Base-by-base conservation (phyloP, 2,329 filamentous ascomycete species). In the Alternaria sp. region DNA sequence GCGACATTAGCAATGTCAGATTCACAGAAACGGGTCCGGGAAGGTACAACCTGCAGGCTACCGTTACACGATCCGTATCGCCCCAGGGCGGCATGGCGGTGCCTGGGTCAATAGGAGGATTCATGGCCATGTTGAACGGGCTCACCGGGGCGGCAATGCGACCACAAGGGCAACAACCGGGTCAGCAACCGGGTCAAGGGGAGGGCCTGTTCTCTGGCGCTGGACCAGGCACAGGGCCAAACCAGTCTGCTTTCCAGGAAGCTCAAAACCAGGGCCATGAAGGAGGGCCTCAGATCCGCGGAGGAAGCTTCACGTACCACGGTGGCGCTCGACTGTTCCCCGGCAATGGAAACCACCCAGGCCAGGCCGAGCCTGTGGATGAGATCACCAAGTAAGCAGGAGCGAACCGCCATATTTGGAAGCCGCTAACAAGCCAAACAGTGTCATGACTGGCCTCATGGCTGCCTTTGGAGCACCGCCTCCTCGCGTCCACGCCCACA, bases 281-380 rank as follows among this genome's bases (percentile, higher is more conserved):
- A 58, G 66, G 65, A 46, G 65, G 65, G 3, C 61, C 66, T 8
- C 69, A 64, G 8, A 41, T 67, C 26, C 59, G 55, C 11, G 65
- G 67, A 6, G 62, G 68, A 43, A 64, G 76, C 18, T 79, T 79
- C 46, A 74, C 71, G 20, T 80, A 80, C 49, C 69, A 72, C 15
- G 67, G 74, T 23, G 73, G 72, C 21, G 74, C 75, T 6, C 81
- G 82, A 53, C 72, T 87, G 46, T 78, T 77, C 56, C 86, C 87
- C 33, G 83, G 86, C 66, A 82, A 88, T 72, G 80, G 84, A 25
- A 82, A 87, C 69, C 78, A 78, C 26, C 81, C 86, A 43, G 86
- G 86, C 15, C 81, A 78, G 58, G 72, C 78, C n/a, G 79, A 81
- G 58, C 84, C 83, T 9, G 76, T 84, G 21, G 81, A 83, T 58